Base-by-base conservation (phyloP, 352 stramenopile species). In the Pythium inflatum region DNA sequence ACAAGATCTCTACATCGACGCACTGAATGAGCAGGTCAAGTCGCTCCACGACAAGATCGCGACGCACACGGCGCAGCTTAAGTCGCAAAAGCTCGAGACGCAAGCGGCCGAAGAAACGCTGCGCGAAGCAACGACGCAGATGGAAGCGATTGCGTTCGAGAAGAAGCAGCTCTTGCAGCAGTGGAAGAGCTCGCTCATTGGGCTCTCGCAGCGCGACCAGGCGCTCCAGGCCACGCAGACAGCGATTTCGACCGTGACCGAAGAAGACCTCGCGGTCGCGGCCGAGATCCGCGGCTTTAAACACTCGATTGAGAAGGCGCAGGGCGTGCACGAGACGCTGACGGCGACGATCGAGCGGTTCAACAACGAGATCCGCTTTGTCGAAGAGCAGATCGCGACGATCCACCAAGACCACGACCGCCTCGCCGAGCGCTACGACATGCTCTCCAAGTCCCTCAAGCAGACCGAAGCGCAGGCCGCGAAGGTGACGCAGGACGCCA, bases 161-260 rank as follows among this genome's bases (percentile, higher is more conserved):
- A 98, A 98, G 78, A 98, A 97, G 72, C 93, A 98, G 66, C 74
- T 98, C 13, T 70, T 98, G 66, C 91, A 97, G 77, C 92, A 99
- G 72, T 98, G 96, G 94, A 98, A 98, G 70, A 95, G 89, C 68
- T 91, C 92, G n/a, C 74, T 98, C 12, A 89, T 98, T 51, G 94
- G 85, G 7, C 86, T 98, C 54, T 80, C 88, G 58, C 82, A 96
- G 53, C 79, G 95, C 28, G 96, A 99, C 69, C 91, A 98, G 49
- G 96, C 96, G 8, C 80, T 98, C 5, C 80, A 91, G 31, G 92
- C 92, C n/a, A 97, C 92, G 11, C 82, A 88, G 62, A 87, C 79
- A 5, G 93, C 91, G 1, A 87, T 98, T 49, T 88, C 85, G 0
- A 87, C 65, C 25, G 77, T 91, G 12, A 83, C 81, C 43, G 87